Evolutionary conservation across 2,329 filamentous ascomycete genomes (phyloP), one percentile per base, ranked within the genome.

Genomic region (Aspergillus ochraceus): DNA sequence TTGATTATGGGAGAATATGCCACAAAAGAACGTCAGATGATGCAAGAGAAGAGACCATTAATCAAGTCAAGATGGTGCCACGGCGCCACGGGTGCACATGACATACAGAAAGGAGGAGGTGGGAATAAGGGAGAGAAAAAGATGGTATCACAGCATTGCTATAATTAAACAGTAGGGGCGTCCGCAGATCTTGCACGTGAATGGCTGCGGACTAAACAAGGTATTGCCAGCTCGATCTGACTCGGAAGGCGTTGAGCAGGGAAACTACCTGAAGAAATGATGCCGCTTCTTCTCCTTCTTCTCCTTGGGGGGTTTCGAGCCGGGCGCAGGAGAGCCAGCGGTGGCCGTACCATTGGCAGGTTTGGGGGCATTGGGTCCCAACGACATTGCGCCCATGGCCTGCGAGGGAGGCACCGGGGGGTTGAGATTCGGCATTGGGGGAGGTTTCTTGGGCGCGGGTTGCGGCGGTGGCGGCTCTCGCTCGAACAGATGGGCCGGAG

Each of bases 401-500:
- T 68, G 70, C n/a, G 72, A 67, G 20, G 73, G 71, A 9, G 73
- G 71, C 22, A 65, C 69, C 4, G 70, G 68, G 8, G 65, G 67
- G 52, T 70, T 71, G 56, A 65, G 64, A 39, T 65, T 59, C 3
- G 66, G 61, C 20, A 60, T 60, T 10, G 68, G 65, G 4, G 64
- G 60, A 12, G 67, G 63, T 59, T 68, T 70, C 58, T 70, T 66
- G n/a, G 64, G 66, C 22, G 64, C 68, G 36, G 64, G 62, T 11
- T 88, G 86, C 45, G 80, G 77, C 45, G 87, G 80, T 4, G 80
- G 79, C 50, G 81, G 77, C 24, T 88, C 86, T 54, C 87, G 86
- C 75, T 96, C 92, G 67, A 95, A 95, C 10, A 99, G 79, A 77
- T 97, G 91, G 6, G 88, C 88, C 1, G 95, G 95, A 0, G 93